Conservation (phyloP, 331 rosid species). For the Erythrophleum ivorense region DNA sequence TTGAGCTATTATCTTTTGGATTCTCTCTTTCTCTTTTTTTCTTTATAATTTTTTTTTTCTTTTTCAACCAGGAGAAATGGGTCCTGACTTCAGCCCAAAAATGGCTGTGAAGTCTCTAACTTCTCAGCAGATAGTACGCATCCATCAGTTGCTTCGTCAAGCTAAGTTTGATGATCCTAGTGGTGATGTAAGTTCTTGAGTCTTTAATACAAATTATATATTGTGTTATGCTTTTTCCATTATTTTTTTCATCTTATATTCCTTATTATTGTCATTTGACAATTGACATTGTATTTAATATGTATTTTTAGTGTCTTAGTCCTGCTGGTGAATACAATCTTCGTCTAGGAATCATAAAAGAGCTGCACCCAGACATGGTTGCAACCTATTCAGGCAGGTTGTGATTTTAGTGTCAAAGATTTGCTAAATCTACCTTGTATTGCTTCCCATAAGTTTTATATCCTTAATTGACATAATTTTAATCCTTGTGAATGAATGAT, state of each 20-base stretch:
- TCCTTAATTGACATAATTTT: constrained; percentile 25
- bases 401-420: constrained; percentile 45
- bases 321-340: constrained; percentile 97
- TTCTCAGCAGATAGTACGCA: constrained; percentile 91
- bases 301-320: constrained; percentile 82
- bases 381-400: constrained; percentile 99
- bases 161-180: constrained; percentile 98
- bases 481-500: constrained; percentile 18
- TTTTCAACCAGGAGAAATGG: constrained; percentile 79
- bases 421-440: constrained; percentile 38
- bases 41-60: no score
- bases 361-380: constrained; percentile 96
- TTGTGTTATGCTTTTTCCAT: constrained; percentile 2
- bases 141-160: constrained; percentile 95
- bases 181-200: constrained; percentile 65
- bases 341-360: constrained; percentile 93
- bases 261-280: constrained; percentile 37
- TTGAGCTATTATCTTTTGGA: constrained; percentile 22
- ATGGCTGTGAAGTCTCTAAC: constrained; percentile 80
- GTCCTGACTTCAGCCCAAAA: constrained; percentile 80
- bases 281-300: constrained; percentile 36
- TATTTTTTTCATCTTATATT: neutral
- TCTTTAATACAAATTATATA: constrained; percentile 14
- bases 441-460: constrained; percentile 29
- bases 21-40: neutral